A percentile compares a stretch with the other conserved stretches of the same genome.
Evolutionary conservation across 192 early-diverging fungal genomes (phyloP).

Genomic region (Backusella mclennaniae): DNA sequence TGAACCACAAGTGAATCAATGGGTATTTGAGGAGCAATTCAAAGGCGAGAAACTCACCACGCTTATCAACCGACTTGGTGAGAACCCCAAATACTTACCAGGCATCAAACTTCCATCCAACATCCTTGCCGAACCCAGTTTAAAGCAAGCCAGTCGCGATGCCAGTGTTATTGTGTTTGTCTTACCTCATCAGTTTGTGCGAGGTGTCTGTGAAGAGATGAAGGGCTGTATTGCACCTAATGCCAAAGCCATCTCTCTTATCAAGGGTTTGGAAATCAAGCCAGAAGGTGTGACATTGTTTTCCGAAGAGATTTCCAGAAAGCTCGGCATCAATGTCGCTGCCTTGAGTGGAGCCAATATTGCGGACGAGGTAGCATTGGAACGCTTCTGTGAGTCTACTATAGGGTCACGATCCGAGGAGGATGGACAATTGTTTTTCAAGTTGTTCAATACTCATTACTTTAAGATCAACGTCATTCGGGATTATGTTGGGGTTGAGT

Average conservation of each 20-base stretch:
- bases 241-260: slow-evolving; percentile 89
- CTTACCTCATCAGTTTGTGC: slow-evolving; percentile 91
- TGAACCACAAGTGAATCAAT: slow-evolving; percentile 82
- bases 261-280: slow-evolving; percentile 88
- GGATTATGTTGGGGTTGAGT: slow-evolving; percentile 91
- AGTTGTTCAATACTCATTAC: slow-evolving; percentile 83
- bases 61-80: slow-evolving; percentile 89
- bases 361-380: slow-evolving; percentile 89
- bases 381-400: slow-evolving; percentile 94
- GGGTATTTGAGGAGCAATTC: slow-evolving; percentile 93
- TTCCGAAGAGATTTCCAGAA: slow-evolving; percentile 52
- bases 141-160: slow-evolving; percentile 68
- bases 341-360: slow-evolving; percentile 97
- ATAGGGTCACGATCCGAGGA: slow-evolving; percentile 71
- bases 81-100: slow-evolving; percentile 90
- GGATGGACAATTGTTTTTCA: slow-evolving; percentile 78
- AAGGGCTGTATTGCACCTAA: slow-evolving; percentile 61
- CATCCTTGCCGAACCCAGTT: slow-evolving; percentile 78
- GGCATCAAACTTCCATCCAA: slow-evolving; percentile 80
- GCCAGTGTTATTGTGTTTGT: slow-evolving; percentile 96
- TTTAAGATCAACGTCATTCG: slow-evolving; percentile 82
- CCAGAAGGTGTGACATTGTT: slow-evolving; percentile 75
- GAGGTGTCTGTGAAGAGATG: slow-evolving; percentile 75
- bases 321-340: slow-evolving; percentile 66
- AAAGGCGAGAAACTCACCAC: slow-evolving; percentile 83